Conservation (phyloP, 2,329 filamentous ascomycete genomes). For the Pseudogymnoascus sp. region DNA sequence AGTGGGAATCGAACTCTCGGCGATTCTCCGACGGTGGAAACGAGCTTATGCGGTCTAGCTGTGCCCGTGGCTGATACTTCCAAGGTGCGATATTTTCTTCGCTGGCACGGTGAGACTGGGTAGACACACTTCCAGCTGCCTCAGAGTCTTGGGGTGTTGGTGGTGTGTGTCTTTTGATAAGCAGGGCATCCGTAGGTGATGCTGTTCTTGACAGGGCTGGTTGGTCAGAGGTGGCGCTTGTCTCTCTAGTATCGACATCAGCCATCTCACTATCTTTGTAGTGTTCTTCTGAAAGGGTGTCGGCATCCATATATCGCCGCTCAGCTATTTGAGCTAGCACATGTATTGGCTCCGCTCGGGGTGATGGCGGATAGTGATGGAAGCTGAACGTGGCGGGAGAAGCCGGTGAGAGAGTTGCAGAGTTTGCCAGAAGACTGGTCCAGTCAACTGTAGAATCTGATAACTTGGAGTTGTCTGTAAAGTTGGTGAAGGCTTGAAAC, state of each 20-base stretch:
- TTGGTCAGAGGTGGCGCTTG: background rate
- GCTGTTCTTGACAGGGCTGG: background rate
- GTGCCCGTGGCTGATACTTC: background rate
- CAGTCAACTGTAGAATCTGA: background rate
- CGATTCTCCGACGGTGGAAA: background rate
- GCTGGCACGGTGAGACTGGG: background rate
- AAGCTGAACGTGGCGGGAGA: background rate
- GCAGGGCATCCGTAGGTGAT: background rate
- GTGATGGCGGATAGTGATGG: background rate
- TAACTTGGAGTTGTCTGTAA: background rate
- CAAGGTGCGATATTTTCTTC: background rate
- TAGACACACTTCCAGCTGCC: background rate
- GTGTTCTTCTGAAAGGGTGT: background rate
- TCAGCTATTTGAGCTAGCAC: background rate
- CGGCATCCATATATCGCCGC: background rate
- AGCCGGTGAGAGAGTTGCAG: background rate
- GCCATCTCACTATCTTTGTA: background rate
- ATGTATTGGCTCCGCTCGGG: background rate
- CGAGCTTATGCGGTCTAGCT: background rate
- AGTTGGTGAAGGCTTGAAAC: slow-evolving; percentile 8
- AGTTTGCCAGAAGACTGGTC: background rate
- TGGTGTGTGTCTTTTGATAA: background rate
- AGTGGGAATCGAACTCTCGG: background rate
- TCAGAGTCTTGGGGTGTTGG: background rate
- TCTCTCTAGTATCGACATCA: background rate